Evolutionary conservation across 2,329 filamentous ascomycete species (phyloP).

Genomic region (Stemphylium lycopersici): DNA sequence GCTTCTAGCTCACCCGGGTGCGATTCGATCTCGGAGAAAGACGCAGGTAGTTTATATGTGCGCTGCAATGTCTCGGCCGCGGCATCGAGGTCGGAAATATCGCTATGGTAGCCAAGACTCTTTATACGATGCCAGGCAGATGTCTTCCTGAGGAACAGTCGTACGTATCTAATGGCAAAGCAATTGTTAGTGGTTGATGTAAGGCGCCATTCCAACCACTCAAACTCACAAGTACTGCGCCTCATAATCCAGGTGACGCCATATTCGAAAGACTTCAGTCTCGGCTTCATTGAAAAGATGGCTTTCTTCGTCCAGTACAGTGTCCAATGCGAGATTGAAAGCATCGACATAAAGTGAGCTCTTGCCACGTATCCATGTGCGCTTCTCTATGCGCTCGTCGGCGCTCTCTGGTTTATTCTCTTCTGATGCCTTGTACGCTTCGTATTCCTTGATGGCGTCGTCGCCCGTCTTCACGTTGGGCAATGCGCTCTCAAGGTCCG

Average conservation of each 20-base stretch:
- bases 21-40: constrained; percentile 42
- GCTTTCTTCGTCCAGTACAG: constrained; percentile 84
- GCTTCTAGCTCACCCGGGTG: constrained; percentile 58
- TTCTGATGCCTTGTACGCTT: constrained; percentile 68
- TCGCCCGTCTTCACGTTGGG: constrained; percentile 69
- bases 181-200: not conserved
- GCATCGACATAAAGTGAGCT: constrained; percentile 97
- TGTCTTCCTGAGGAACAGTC: constrained; percentile 90
- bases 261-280: constrained; percentile 74
- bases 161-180: constrained; percentile 72
- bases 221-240: constrained; percentile 80
- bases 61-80: constrained; percentile 71
- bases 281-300: constrained; percentile 87
- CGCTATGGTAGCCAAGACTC: constrained; percentile 78
- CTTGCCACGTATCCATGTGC: constrained; percentile 73
- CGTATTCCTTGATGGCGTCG: constrained; percentile 80
- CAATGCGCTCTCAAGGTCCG: constrained; percentile 74
- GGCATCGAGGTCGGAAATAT: constrained; percentile 74
- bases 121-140: constrained; percentile 87
- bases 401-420: constrained; percentile 47
- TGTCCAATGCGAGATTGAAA: constrained; percentile 90
- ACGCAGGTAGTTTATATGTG: constrained; percentile 60
- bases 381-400: constrained; percentile 61
- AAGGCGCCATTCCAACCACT: not conserved
- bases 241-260: constrained; percentile 78